phyloP scores from a whole-genome alignment of 352 stramenopile species.

The Blastocystis sp. region DNA sequence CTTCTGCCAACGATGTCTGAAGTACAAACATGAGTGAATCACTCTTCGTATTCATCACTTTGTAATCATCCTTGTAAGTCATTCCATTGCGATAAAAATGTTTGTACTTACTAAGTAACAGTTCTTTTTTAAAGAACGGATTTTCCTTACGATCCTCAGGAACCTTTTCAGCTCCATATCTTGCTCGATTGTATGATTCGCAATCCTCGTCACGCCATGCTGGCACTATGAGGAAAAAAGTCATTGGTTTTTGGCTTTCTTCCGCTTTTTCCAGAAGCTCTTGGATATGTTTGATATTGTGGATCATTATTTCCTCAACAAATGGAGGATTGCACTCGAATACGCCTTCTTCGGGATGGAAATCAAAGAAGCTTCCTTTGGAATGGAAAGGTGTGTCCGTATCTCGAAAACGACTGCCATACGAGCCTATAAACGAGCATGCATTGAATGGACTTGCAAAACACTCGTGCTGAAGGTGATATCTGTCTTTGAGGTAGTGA shows the following conservation, averaged over 20 bases:
- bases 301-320: conserved; percentile 31
- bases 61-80: background rate
- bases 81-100: conserved; percentile 39
- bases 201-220: background rate
- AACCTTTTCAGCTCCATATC: background rate
- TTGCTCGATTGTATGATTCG: conserved; percentile 9
- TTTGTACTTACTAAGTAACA: background rate
- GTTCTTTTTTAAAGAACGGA: background rate
- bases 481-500: background rate
- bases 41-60: background rate
- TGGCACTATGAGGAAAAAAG: conserved; percentile 23
- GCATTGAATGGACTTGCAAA: background rate
- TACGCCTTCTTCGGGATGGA: background rate
- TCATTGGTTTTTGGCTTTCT: background rate
- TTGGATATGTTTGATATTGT: background rate
- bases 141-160: background rate
- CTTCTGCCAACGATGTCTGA: background rate
- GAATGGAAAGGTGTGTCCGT: background rate
- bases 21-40: conserved; percentile 9
- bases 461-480: background rate
- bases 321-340: conserved; percentile 33
- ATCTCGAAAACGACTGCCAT: background rate
- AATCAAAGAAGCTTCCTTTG: conserved; percentile 33
- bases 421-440: background rate
- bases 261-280: background rate